Evolutionary conservation across 75 land plant species (phyloP), one percentile per base, ranked within the genome.

Genomic region (Sequoia sempervirens): DNA sequence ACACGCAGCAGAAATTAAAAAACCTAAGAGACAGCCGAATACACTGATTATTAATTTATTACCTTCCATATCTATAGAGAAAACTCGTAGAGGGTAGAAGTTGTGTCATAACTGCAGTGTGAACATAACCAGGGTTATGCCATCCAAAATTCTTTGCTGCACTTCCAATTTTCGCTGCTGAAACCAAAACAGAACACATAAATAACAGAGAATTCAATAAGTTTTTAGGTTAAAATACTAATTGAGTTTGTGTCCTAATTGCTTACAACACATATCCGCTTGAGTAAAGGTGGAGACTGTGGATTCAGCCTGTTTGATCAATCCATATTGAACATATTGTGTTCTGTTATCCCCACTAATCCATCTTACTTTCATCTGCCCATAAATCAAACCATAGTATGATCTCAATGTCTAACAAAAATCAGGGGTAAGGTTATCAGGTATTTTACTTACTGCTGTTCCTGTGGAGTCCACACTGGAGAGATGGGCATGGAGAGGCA

Each of bases 121-220:
- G 99, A 58, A 96, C 92, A 86, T 85, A 92, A 0, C 99, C 99
- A 41, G 99, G 99, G 30, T 95, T 93, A 87, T 96, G 99, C 99
- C 99, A 96, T 50, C 99, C 99, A 85, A 96, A 92, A 82, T 95
- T 96, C 34, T 85, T 88, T 1, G 99, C 99, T 75, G 99, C 92
- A 41, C 93, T 93, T 72, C 75, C 81, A 13, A 74, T 6, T 50
- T 68, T 82, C 13, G 40, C 40, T 47, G 26, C 87, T 87, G 26
- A 5, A 68, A 10, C 36, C 79, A 34, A 15, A 20, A 75, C 79
- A 14, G 4, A 0, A 17, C 4, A 40, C n/a, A 40, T 36, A 37
- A 14, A 2, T 17, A 74, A 74, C 6, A 74, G 3, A 75, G 1
- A 37, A 38, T 40, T 38, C 15, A 4, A 70, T 0, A 11, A 70